Evolutionary conservation across 345 rosid genomes (phyloP), one percentile per base, ranked within the genome.

Genomic region (Gossypioides kirkii): DNA sequence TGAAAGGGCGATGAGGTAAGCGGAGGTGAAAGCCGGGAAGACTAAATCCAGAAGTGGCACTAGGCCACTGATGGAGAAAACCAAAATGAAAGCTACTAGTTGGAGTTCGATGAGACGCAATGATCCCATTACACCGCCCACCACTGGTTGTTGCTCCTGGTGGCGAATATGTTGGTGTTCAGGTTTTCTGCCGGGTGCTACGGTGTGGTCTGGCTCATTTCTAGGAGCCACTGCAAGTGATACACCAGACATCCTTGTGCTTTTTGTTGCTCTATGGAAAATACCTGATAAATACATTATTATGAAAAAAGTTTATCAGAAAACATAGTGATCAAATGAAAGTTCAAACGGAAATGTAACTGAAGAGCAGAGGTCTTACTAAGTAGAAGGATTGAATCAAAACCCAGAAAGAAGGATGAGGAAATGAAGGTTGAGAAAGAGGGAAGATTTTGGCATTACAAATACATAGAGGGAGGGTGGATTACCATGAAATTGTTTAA

Each of bases 31-130:
- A 72, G 79, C 93, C 0, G 99, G 99, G 85, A 91, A 95, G 12
- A 84, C 80, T 56, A 91, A 81, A 81, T 92, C 98, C 0, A 92
- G 87, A 46, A 89, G 73, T 0, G 99, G 98, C 63, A 95, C 98
- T 6, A 95, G 88, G 55, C 99, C 98, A 28, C 97, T 92, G 0
- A 84, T 91, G 0, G 98, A 91, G 82, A 95, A 92, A 38, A 92
- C 98, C 80, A 89, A 79, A 49, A 89, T 88, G 82, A 95, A 95
- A 18, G 97, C 96, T 0, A 95, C 97, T 1, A 95, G 83, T 77
- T 95, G 98, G 59, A 95, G 86, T 66, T 95, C 98, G 54, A 91
- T 91, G 9, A 88, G 87, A 1, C 97, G 88, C 47, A 92, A 56
- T 0, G 99, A 95, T 46, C 96, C 89, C 94, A 92, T 90, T 52